A percentile compares a stretch with the other conserved stretches of the same genome.
phyloP scores from a whole-genome alignment of 768 basidiomycete genomes.

The Amanita inopinata region DNA sequence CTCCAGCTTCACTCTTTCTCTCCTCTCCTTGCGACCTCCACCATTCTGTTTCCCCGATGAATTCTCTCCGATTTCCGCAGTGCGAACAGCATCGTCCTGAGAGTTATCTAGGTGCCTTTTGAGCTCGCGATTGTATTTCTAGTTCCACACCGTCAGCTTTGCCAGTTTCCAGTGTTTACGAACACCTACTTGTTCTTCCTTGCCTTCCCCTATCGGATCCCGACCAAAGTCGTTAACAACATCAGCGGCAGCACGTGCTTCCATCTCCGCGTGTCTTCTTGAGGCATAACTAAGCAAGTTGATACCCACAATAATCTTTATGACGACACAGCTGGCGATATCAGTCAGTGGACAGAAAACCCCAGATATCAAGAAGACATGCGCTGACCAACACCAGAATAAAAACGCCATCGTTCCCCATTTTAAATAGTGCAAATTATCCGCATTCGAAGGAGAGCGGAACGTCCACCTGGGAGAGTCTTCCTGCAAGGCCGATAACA shows the following conservation, averaged over 20 bases:
- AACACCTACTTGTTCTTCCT: slow-evolving; percentile 64
- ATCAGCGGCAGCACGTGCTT: slow-evolving; percentile 64
- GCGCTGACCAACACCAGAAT: slow-evolving; percentile 78
- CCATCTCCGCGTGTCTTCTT: slow-evolving; percentile 65
- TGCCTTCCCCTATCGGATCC: slow-evolving; percentile 86
- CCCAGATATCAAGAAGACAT: slow-evolving; percentile 12
- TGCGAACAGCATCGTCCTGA: slow-evolving; percentile 55
- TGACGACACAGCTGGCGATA: slow-evolving; percentile 56
- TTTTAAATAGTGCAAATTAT: slow-evolving; percentile 44
- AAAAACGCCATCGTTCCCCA: slow-evolving; percentile 57
- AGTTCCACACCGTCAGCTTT: background rate
- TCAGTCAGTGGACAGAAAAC: background rate
- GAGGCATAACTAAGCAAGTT: slow-evolving; percentile 81
- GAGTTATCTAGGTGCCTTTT: slow-evolving; percentile 60
- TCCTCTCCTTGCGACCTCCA: slow-evolving; percentile 27
- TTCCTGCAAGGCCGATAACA: slow-evolving; percentile 35
- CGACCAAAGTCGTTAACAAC: slow-evolving; percentile 79
- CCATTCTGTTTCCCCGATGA: slow-evolving; percentile 29
- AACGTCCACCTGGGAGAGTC: slow-evolving; percentile 26
- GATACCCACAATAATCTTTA: slow-evolving; percentile 91
- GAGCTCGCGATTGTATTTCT: slow-evolving; percentile 79
- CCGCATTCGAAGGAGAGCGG: slow-evolving; percentile 34
- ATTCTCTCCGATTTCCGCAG: slow-evolving; percentile 69
- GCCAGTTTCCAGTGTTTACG: background rate
- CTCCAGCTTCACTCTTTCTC: slow-evolving; percentile 56